Base-by-base conservation (phyloP, 2,329 filamentous ascomycete species). In the Colletotrichum musae region DNA sequence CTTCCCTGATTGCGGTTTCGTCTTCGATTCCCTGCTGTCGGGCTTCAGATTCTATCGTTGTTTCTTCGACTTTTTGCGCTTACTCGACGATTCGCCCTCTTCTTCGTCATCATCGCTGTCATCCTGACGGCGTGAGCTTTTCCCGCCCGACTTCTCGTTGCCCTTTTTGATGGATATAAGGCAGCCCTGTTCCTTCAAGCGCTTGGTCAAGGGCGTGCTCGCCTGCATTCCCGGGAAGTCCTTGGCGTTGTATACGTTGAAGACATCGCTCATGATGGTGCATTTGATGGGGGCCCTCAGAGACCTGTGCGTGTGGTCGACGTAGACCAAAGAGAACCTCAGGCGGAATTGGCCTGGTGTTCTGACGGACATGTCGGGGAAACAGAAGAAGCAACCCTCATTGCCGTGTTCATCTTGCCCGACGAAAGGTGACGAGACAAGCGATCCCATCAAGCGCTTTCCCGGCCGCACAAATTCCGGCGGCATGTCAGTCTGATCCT, bases 101-200 rank as follows among this genome's bases (percentile, higher is more conserved):
- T 84, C 82, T 3, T 82, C 84, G 18, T 84, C 84, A 4, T 82
- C 83, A 15, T 82, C 83, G 47, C 81, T 83, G n/a, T 84, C 83
- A 12, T 83, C 81, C 15, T 78, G 79, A 24, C 51, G 59, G 71
- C 74, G 58, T 79, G 80, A 58, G 43, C 70, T 70, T 64, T 77
- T 78, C 68, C 75, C 60, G 70, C 73, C 79, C 16, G 82, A 82
- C 79, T 89, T 90, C 68, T 94, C 92, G 73, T 93, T 94, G 15
- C 93, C 93, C 77, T 95, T 96, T 82, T 95, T 95, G 71, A 95
- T 93, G 43, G 93, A 93, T 70, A 96, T 94, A 58, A 94, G 90
- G 75, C 93, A 93, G 4, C 93, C 93, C 80, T 95, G 93, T 74
- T 92, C 86, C 78, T 94, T 93, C 66, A 96, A 82, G 39, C 88